Base-by-base conservation (phyloP, 192 early-diverging fungal genomes). In the Coemansia interrupta region DNA sequence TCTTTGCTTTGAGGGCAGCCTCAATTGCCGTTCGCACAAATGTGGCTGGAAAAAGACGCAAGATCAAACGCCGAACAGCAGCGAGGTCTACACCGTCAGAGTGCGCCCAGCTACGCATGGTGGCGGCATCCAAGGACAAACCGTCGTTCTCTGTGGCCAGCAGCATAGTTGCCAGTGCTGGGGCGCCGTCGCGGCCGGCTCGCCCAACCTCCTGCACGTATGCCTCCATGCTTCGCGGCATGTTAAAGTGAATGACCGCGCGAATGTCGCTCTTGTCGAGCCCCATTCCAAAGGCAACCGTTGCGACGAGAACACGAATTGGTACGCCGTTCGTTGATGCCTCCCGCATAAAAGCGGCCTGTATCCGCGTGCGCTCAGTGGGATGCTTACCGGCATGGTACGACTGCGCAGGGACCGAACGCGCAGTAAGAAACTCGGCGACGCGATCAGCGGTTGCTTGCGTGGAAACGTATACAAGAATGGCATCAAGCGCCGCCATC, bases 201-300 rank as follows among this genome's bases (percentile, higher is more conserved):
- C 87, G 83, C 0, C 87, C 87, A 43, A 74, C 81, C 71, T 91
- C 90, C 66, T 95, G 93, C 10, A 83, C 84, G 63, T 87, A 89
- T 30, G 85, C 85, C 70, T 90, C 89, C 18, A 89, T 61, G 51
- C 86, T 84, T 7, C 87, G 86, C 4, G 89, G 84, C 59, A 90
- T 66, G 26, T 81, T 84, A 50, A 84, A 85, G 55, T 90, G 89
- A 19, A 90, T 82, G 12, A 90, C 84, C 39, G 83, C 84, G n/a
- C 88, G 83, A 18, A 86, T 83, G 24, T 89, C 83, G 36, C 82
- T 64, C 58, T 90, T 86, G 63, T 90, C 85, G 8, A 89, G 82
- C 12, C 88, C 88, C 72, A 91, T 70, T 10, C 89, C 89, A 76
- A 89, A 89, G 0, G 87, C 89, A 32, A 89, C 84, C 0, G 89